Conservation (phyloP, 345 rosid genomes). For the Linum usitatissimum region DNA sequence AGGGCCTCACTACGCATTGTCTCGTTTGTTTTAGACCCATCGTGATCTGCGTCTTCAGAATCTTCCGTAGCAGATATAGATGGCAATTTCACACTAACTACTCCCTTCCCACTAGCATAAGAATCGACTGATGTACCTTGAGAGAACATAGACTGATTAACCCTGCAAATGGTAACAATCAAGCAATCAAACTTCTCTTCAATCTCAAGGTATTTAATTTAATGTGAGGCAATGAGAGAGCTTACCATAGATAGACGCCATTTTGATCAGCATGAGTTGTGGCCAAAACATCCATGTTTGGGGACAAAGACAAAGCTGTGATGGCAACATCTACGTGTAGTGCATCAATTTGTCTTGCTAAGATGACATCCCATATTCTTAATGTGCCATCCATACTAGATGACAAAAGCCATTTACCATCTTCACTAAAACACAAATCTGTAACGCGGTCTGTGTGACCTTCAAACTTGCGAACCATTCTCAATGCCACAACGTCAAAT, state of each 20-base stretch:
- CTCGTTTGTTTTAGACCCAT: conserved; percentile 25
- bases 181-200: not conserved
- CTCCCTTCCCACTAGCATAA: conserved; percentile 69
- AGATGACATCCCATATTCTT: conserved; percentile 83
- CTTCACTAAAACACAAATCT: conserved; percentile 85
- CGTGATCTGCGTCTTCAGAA: conserved; percentile 40
- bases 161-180: conserved; percentile 33
- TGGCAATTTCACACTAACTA: conserved; percentile 66
- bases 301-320: conserved; percentile 89
- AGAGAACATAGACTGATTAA: conserved; percentile 71
- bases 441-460: conserved; percentile 87
- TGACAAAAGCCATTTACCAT: conserved; percentile 94
- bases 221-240: conserved; percentile 6
- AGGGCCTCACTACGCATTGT: conserved; percentile 19
- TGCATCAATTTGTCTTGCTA: conserved; percentile 90
- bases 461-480: conserved; percentile 91
- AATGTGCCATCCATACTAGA: conserved; percentile 96
- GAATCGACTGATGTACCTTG: conserved; percentile 52
- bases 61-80: conserved; percentile 51
- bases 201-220: not conserved
- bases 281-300: conserved; percentile 86
- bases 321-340: conserved; percentile 61
- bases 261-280: conserved; percentile 91
- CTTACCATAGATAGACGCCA: conserved; percentile 83
- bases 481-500: conserved; percentile 61